Conservation (phyloP, 805 yeast genomes). For the Tetrapisispora fleetii region DNA sequence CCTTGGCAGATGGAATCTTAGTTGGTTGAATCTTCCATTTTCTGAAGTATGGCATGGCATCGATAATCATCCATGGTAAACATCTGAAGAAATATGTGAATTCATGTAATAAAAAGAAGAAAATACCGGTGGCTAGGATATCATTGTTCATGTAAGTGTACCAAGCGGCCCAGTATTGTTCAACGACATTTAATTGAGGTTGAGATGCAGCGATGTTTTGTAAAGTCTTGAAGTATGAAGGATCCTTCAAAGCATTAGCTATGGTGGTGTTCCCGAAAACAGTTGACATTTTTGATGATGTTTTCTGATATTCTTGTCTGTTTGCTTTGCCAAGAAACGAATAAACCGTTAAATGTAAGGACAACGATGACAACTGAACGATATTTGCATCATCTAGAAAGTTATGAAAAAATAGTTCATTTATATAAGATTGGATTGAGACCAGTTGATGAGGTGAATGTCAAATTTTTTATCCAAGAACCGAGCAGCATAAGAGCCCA, state of each 20-base stretch:
- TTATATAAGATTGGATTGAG: neutral
- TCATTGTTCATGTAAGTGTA: slow-evolving; percentile 81
- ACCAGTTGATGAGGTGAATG: no score
- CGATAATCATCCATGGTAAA: slow-evolving; percentile 86
- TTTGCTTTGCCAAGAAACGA: neutral
- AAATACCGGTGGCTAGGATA: slow-evolving; percentile 79
- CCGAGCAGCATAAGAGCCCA: no score
- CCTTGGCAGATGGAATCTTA: slow-evolving; percentile 66
- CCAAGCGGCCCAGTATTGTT: slow-evolving; percentile 82
- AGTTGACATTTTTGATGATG: slow-evolving; percentile 20
- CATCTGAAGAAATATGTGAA: slow-evolving; percentile 84
- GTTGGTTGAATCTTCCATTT: slow-evolving; percentile 84
- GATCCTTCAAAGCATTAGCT: slow-evolving; percentile 18
- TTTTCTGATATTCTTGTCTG: no score
- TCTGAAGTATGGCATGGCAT: slow-evolving; percentile 74
- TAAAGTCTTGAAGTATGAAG: slow-evolving; percentile 29
- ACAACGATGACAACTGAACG: neutral
- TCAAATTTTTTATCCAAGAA: no score
- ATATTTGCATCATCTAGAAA: neutral
- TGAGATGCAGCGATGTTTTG: slow-evolving; percentile 31
- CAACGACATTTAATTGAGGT: slow-evolving; percentile 42
- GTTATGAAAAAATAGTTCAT: neutral
- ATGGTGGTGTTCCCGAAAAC: slow-evolving; percentile 28
- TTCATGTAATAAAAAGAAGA: slow-evolving; percentile 79
- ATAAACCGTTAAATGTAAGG: neutral